A percentile compares a stretch with the other conserved stretches of the same genome.
phyloP scores from a whole-genome alignment of 2,329 filamentous ascomycete genomes.

The Cercospora sp. region DNA sequence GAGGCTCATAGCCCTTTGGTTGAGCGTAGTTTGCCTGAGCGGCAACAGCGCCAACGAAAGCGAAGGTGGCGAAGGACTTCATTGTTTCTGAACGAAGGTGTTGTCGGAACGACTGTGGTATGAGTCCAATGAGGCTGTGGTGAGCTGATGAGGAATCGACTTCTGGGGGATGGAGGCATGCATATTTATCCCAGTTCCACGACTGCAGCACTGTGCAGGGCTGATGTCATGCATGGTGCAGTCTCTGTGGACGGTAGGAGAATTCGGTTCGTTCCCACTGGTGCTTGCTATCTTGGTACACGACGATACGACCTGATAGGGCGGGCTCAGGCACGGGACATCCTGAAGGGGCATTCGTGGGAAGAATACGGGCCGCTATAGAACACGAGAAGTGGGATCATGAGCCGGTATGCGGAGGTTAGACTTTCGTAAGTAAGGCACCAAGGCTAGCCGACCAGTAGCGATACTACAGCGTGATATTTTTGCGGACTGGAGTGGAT shows the following conservation, averaged over 20 bases:
- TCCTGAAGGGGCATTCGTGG: background rate
- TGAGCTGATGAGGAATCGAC: constrained; percentile 7
- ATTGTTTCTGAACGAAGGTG: constrained; percentile 16
- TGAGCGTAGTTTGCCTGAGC: constrained; percentile 12
- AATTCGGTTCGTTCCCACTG: constrained; percentile 3
- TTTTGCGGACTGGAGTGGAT: constrained; percentile 1
- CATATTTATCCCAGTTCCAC: constrained; percentile 18
- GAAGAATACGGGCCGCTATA: constrained; percentile 21
- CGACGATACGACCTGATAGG: constrained; percentile 11
- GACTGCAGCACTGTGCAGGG: background rate
- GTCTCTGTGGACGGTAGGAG: constrained; percentile 3
- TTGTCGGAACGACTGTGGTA: constrained; percentile 6
- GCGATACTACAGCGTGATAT: background rate
- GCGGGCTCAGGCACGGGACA: constrained; percentile 8
- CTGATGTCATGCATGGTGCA: constrained; percentile 19
- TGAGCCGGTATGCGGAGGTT: constrained; percentile 6
- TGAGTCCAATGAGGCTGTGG: constrained; percentile 6
- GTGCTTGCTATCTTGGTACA: constrained; percentile 18
- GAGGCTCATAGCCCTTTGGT: background rate
- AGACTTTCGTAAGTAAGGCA: constrained; percentile 8
- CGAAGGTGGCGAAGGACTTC: constrained; percentile 16
- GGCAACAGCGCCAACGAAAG: constrained; percentile 15
- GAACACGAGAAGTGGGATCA: constrained; percentile 6
- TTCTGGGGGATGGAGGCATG: constrained; percentile 2
- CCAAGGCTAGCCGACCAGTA: constrained; percentile 7